These are phyloP conservation scores for Malassezia caprae DNA, from an alignment of 1,284 basidiomycete species.

Conservation along the genomic window DNA sequence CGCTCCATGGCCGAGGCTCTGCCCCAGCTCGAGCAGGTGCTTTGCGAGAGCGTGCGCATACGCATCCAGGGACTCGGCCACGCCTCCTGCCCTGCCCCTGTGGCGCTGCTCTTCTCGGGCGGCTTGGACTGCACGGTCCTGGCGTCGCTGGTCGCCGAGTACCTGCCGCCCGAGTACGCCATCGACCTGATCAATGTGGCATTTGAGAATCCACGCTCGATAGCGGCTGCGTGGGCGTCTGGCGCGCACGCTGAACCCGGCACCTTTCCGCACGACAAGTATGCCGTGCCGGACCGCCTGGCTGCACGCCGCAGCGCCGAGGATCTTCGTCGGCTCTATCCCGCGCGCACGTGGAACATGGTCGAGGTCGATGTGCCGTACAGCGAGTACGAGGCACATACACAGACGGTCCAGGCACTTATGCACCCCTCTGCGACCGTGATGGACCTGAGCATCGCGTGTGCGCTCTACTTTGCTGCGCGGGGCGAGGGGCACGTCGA, in stretches of 20 bases:
- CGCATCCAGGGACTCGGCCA: constrained; percentile 51
- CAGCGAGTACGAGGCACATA: constrained; percentile 53
- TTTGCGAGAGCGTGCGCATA: constrained; percentile 49
- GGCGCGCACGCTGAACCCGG: neutral
- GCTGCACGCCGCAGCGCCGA: constrained; percentile 67
- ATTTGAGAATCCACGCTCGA: constrained; percentile 76
- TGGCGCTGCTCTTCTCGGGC: constrained; percentile 87
- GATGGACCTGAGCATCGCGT: constrained; percentile 65
- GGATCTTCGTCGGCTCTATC: constrained; percentile 65
- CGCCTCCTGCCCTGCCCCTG: constrained; percentile 48
- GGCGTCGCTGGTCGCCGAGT: constrained; percentile 62
- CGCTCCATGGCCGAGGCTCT: constrained; percentile 22
- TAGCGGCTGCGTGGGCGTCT: constrained; percentile 44
- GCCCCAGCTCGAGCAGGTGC: constrained; percentile 42
- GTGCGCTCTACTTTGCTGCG: constrained; percentile 87
- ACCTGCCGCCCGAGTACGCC: constrained; percentile 55
- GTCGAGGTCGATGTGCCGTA: constrained; percentile 77
- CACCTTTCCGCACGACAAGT: constrained; percentile 50
- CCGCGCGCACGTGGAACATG: constrained; percentile 77
- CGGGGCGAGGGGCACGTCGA: constrained; percentile 52
- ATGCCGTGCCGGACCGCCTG: constrained; percentile 71
- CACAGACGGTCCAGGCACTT: constrained; percentile 12
- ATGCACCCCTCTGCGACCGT: constrained; percentile 32
- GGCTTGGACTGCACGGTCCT: constrained; percentile 85
- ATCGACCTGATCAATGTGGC: constrained; percentile 93